Conservation (phyloP, 495 filamentous ascomycete species). For the Pseudotulostoma volvatum region DNA sequence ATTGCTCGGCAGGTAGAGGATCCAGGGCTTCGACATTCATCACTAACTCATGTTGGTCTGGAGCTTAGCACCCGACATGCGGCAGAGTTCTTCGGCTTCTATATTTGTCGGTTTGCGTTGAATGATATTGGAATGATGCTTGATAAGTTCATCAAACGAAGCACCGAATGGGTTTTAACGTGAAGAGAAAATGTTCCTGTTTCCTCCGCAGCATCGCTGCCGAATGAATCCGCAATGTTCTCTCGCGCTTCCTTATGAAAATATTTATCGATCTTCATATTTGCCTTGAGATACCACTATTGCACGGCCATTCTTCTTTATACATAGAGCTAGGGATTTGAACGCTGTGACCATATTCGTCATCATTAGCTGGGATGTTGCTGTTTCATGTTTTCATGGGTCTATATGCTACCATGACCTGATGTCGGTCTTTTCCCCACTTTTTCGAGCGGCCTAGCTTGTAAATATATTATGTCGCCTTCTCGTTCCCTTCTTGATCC, state of each 20-base stretch:
- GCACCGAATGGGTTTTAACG: constrained; percentile 82
- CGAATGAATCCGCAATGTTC: constrained; percentile 2
- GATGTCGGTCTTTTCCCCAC: too few relatives aligned
- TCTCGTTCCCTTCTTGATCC: too few relatives aligned
- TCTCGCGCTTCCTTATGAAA: constrained; percentile 12
- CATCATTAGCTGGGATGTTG: too few relatives aligned
- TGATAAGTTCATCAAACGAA: constrained; percentile 94
- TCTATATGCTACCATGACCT: too few relatives aligned
- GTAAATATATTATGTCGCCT: too few relatives aligned
- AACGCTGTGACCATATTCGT: too few relatives aligned
- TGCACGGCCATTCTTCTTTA: neutral
- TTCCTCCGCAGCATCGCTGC: neutral
- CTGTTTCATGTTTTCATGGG: too few relatives aligned
- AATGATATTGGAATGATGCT: constrained; percentile 71
- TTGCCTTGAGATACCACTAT: neutral
- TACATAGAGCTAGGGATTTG: neutral
- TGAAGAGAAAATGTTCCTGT: constrained; percentile 6
- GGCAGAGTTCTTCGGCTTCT: constrained; percentile 95
- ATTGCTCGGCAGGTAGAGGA: constrained; percentile 93
- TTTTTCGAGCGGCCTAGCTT: too few relatives aligned
- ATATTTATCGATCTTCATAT: neutral
- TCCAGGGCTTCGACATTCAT: constrained; percentile 67
- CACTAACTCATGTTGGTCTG: constrained; percentile 77
- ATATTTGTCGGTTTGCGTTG: constrained; percentile 83
- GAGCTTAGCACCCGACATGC: constrained; percentile 88